A percentile compares a stretch with the other conserved stretches of the same genome.
Evolutionary conservation across 495 filamentous ascomycete genomes (phyloP).

Genomic region (Tuber brumale): DNA sequence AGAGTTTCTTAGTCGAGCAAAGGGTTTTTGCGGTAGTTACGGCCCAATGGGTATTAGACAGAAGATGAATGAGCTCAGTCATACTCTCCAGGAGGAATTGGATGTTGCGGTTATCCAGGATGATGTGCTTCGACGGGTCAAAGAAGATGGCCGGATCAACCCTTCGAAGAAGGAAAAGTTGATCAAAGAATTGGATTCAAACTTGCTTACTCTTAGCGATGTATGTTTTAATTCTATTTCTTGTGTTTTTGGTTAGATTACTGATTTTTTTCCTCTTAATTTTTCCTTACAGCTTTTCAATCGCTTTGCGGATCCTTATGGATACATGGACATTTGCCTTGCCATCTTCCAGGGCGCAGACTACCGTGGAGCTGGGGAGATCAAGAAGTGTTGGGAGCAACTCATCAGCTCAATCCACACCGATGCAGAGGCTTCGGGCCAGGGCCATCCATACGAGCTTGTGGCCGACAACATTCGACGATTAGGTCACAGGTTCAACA

Average conservation of each 20-base stretch:
- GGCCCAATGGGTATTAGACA: conserved; percentile 37
- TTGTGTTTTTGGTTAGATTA: conserved; percentile 12
- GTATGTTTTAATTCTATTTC: conserved; percentile 50
- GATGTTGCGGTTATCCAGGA: conserved; percentile 94
- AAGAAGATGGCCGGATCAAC: conserved; percentile 60
- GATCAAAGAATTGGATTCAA: conserved; percentile 61
- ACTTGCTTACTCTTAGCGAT: conserved; percentile 62
- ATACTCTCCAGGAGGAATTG: conserved; percentile 75
- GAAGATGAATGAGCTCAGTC: conserved; percentile 52
- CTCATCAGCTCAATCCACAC: conserved; percentile 66
- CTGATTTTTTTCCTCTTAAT: conserved; percentile 36
- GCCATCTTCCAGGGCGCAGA: conserved; percentile 83
- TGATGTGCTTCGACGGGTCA: conserved; percentile 75
- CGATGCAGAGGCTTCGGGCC: conserved; percentile 51
- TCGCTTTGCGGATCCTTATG: conserved; percentile 73
- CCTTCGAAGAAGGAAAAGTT: conserved; percentile 56
- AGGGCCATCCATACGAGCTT: conserved; percentile 67
- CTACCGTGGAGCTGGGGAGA: conserved; percentile 74
- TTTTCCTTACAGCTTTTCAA: conserved; percentile 67
- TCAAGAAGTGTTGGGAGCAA: conserved; percentile 74
- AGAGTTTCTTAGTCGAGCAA: conserved; percentile 78
- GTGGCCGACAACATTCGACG: conserved; percentile 65
- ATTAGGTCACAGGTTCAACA: conserved; percentile 69
- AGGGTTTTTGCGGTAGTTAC: conserved; percentile 46
- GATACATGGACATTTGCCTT: conserved; percentile 87